A percentile compares a stretch with the other conserved stretches of the same genome.
phyloP scores from a whole-genome alignment of 208 protist genomes.

The Trypanosoma scelopori region DNA sequence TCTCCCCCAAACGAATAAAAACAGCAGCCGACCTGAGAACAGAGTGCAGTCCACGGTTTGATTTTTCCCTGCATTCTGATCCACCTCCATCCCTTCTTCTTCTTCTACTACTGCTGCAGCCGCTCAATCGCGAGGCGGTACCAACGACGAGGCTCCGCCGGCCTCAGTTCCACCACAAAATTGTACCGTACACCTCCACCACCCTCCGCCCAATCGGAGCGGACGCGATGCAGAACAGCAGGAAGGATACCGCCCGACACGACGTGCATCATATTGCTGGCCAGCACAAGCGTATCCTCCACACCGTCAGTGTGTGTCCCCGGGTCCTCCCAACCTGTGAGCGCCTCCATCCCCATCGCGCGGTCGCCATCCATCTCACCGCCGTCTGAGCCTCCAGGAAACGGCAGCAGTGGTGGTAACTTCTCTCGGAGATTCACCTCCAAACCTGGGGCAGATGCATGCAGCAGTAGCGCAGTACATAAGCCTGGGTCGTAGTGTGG shows the following conservation, averaged over 20 bases:
- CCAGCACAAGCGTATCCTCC: slow-evolving; percentile 39
- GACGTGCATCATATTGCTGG: slow-evolving; percentile 43
- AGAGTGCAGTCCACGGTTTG: no score
- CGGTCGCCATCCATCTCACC: slow-evolving; percentile 3
- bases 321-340: slow-evolving; percentile 16
- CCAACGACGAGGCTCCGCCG: slow-evolving; percentile 32
- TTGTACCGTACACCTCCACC: slow-evolving; percentile 39
- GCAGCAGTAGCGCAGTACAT: slow-evolving; percentile 50
- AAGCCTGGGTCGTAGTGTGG: slow-evolving; percentile 80
- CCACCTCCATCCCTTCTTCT: slow-evolving; percentile 6
- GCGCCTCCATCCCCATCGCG: slow-evolving; percentile 6
- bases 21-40: no score
- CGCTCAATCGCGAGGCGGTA: slow-evolving; percentile 18
- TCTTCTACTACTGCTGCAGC: slow-evolving; percentile 32
- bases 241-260: slow-evolving; percentile 36
- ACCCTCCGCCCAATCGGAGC: slow-evolving; percentile 39
- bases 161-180: slow-evolving; percentile 74
- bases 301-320: slow-evolving; percentile 1
- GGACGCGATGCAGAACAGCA: slow-evolving; percentile 65
- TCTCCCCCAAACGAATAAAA: no score
- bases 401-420: neutral
- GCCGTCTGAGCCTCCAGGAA: slow-evolving; percentile 4
- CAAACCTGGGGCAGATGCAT: slow-evolving; percentile 48
- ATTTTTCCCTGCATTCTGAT: no score
- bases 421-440: slow-evolving; percentile 39